Evolutionary conservation across 306 rosid species (phyloP), one percentile per base, ranked within the genome.

Genomic region (Sesbania bispinosa): DNA sequence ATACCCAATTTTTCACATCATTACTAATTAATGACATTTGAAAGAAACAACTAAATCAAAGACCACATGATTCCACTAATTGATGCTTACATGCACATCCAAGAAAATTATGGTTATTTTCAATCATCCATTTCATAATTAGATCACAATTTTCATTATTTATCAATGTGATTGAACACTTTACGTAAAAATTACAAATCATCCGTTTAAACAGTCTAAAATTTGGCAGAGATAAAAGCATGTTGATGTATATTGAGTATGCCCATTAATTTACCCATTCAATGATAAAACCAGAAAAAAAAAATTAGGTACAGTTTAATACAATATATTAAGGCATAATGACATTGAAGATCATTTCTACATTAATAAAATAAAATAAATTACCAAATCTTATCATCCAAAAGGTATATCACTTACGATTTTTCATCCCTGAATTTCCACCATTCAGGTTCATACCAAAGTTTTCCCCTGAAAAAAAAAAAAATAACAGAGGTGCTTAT

Each of bases 401-500:
- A 59, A 48, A 54, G 82, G 47, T 32, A 59, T 19, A 77, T 77
- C 67, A 86, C 97, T 88, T 88, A 95, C 99, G 93, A 33, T 83
- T 89, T 95, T 68, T 89, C 96, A 80, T 95, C 99, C 10, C 99
- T 97, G 81, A 95, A 95, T 81, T 92, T 95, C 99, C 97, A 95
- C 97, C 97, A 89, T 0, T 95, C 99, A 48, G 99, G 97, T 80
- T 95, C 99, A 69, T 88, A 92, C 99, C 99, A 95, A 38, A 81
- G 58, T 78, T 92, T 92, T 68, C 97, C 97, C 69, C 97, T 95
- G 90, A 67, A 83, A 67, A 80, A 42, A 41, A 11, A 7, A 61
- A 68, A 32, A 59, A 69, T 51, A 52, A 53, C 62, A 71, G n/a
- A 46, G 24, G 73, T 45, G 70, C 21, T 30, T 52, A 74, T 16